These are phyloP conservation scores for Stephania japonica DNA, from an alignment of 164 flowering plant genomes.

Conservation along the genomic window DNA sequence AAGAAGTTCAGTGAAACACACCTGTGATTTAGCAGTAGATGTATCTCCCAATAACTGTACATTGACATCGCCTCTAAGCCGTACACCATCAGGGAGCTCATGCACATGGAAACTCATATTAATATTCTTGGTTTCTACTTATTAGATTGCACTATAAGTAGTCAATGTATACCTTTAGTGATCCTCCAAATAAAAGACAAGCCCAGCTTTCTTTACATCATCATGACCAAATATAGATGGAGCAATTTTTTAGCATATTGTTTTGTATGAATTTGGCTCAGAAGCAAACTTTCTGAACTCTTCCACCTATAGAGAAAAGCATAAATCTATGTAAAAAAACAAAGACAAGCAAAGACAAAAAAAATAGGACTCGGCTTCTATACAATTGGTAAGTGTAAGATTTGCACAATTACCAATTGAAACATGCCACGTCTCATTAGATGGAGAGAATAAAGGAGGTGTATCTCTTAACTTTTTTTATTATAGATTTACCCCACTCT, in stretches of 20 bases:
- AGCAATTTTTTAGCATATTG: constrained; percentile 83
- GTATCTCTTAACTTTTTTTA: too few species aligned
- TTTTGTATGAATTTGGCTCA: constrained; percentile 53
- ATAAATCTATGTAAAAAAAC: background rate
- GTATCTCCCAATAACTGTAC: constrained; percentile 94
- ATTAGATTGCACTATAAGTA: background rate
- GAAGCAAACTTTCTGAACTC: constrained; percentile 89
- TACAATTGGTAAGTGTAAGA: too few species aligned
- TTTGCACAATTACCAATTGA: too few species aligned
- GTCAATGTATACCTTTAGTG: constrained; percentile 66
- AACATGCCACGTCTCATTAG: too few species aligned
- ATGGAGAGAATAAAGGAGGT: too few species aligned
- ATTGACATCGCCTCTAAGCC: constrained; percentile 93
- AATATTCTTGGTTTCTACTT: background rate
- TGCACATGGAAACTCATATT: constrained; percentile 23
- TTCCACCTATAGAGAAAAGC: constrained; percentile 42
- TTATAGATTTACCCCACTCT: too few species aligned
- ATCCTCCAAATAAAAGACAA: constrained; percentile 96
- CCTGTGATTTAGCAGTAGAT: constrained; percentile 99
- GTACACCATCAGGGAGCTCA: constrained; percentile 95
- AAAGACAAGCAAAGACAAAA: background rate
- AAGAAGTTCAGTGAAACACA: constrained; percentile 13
- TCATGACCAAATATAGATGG: constrained; percentile 96
- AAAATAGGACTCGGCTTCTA: too few species aligned
- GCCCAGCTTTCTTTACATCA: constrained; percentile 94